A percentile compares a stretch with the other conserved stretches of the same genome.
phyloP scores from a whole-genome alignment of 495 filamentous ascomycete genomes.

The Tuber magnatum region DNA sequence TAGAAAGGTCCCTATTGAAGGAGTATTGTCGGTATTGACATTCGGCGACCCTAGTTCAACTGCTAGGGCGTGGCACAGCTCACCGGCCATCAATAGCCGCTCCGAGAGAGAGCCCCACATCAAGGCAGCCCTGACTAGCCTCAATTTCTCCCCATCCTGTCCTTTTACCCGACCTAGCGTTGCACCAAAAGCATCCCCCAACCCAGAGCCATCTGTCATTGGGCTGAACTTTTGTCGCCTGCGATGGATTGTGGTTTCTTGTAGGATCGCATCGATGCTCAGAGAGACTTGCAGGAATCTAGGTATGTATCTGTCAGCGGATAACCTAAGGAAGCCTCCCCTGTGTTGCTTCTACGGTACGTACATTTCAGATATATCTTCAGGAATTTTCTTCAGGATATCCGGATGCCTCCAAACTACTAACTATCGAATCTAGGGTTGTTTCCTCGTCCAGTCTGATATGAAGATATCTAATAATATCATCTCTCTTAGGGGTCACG shows the following conservation, averaged over 20 bases:
- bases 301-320: not conserved
- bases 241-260: not conserved
- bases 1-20: too few species aligned
- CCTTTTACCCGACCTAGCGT: not conserved
- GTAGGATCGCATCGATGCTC: not conserved
- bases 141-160: not conserved
- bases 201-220: not conserved
- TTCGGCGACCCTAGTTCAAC: too few species aligned
- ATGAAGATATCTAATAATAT: not conserved
- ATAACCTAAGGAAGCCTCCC: not conserved
- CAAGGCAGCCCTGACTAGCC: not conserved
- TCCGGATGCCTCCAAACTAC: not conserved
- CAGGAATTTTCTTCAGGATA: not conserved
- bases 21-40: too few species aligned
- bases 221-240: not conserved
- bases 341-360: not conserved
- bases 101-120: not conserved
- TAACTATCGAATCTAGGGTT: too few species aligned
- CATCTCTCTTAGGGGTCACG: not conserved
- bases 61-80: too few species aligned
- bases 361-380: not conserved
- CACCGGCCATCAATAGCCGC: too few species aligned
- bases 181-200: not conserved
- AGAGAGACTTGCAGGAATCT: not conserved
- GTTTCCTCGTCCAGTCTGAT: not conserved